Evolutionary conservation across 140 eudicot genomes (phyloP).

Genomic region (Oenanthe javanica): DNA sequence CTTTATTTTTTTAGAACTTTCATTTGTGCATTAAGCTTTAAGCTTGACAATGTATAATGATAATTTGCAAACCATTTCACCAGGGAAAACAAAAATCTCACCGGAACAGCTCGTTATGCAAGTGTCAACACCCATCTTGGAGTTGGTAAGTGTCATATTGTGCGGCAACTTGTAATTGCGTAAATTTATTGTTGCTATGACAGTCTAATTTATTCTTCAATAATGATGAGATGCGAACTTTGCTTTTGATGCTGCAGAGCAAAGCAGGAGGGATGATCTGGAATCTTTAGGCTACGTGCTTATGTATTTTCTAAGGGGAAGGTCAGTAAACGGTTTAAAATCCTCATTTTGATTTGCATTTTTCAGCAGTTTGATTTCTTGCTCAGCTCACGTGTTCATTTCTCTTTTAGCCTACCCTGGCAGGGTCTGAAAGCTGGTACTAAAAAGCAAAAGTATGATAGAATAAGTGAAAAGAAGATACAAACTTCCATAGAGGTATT

Average conservation of each 20-base stretch:
- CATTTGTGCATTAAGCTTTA: background rate
- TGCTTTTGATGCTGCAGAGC: constrained; percentile 41
- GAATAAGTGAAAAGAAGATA: constrained; percentile 95
- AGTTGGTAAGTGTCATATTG: constrained; percentile 54
- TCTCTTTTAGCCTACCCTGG: constrained; percentile 79
- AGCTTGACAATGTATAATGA: background rate
- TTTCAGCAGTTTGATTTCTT: background rate
- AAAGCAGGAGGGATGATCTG: constrained; percentile 95
- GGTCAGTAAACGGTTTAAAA: constrained; percentile 30
- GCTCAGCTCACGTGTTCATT: constrained; percentile 12
- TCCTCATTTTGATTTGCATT: constrained; percentile 3
- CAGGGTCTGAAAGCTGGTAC: constrained; percentile 96
- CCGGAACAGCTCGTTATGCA: constrained; percentile 97
- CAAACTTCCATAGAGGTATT: constrained; percentile 84
- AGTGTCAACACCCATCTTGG: constrained; percentile 97
- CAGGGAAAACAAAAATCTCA: constrained; percentile 94
- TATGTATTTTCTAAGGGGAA: constrained; percentile 93
- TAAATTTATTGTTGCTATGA: background rate
- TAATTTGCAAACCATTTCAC: background rate
- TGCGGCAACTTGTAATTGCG: background rate
- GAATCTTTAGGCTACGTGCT: constrained; percentile 98
- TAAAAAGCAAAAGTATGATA: constrained; percentile 89
- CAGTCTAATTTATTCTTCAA: background rate
- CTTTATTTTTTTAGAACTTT: background rate
- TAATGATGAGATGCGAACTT: background rate